These are phyloP conservation scores for Hanseniaspora meyeri DNA, from an alignment of 805 yeast species.

Conservation along the genomic window DNA sequence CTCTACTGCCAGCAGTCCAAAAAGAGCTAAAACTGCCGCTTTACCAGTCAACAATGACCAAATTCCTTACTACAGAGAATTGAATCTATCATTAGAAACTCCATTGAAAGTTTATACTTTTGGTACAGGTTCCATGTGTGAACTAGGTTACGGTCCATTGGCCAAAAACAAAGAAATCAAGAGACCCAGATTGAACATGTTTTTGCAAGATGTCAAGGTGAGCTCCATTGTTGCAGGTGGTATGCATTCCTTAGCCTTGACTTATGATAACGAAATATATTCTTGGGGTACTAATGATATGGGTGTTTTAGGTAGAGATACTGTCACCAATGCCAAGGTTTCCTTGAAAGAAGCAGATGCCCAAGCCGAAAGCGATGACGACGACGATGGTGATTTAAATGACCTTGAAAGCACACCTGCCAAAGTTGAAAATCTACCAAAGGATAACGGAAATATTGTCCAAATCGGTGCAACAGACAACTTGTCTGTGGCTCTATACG, in stretches of 20 bases:
- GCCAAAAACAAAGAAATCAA: constrained; percentile 86
- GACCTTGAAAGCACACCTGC: constrained; percentile 83
- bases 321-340: constrained; percentile 47
- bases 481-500: constrained; percentile 65
- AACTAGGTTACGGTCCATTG: constrained; percentile 91
- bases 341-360: constrained; percentile 56
- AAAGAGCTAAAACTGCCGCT: constrained; percentile 13
- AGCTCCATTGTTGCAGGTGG: constrained; percentile 92
- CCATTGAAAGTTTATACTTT: constrained; percentile 75
- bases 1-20: constrained; percentile 15
- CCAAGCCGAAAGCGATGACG: constrained; percentile 44
- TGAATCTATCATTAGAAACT: constrained; percentile 17
- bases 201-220: constrained; percentile 34
- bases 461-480: constrained; percentile 89
- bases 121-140: constrained; percentile 97
- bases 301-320: constrained; percentile 80
- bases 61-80: constrained; percentile 2
- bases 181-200: constrained; percentile 85
- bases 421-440: constrained; percentile 55
- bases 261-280: constrained; percentile 69
- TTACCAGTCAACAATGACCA: constrained; percentile 4
- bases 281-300: constrained; percentile 97
- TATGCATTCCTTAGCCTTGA: constrained; percentile 81
- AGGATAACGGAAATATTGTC: constrained; percentile 42
- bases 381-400: constrained; percentile 76